Evolutionary conservation across 2,329 filamentous ascomycete genomes (phyloP).

Genomic region (Exophiala aquamarina): DNA sequence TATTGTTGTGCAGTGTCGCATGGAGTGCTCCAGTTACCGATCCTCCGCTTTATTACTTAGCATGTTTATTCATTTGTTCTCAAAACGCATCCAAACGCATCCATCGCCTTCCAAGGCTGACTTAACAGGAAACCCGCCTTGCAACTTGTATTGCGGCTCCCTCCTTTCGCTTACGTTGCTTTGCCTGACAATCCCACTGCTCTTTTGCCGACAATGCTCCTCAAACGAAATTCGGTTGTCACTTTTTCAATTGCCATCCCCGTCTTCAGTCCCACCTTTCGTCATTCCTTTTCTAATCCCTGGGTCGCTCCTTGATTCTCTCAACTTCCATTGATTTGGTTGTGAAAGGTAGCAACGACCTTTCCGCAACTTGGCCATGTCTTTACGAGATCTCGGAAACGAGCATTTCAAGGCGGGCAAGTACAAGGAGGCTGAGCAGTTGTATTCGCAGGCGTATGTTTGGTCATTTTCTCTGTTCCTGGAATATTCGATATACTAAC

Average conservation of each 20-base stretch:
- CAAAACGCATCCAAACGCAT: slow-evolving; percentile 18
- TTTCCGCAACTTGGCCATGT: too few species aligned
- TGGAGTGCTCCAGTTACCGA: too few species aligned
- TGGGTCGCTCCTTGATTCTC: too few species aligned
- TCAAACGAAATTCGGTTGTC: not conserved
- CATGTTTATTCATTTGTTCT: too few species aligned
- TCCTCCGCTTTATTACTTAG: not conserved
- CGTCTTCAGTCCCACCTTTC: too few species aligned
- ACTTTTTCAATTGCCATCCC: not conserved
- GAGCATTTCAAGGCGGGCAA: slow-evolving; percentile 46
- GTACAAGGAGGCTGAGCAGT: slow-evolving; percentile 46
- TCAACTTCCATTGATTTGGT: too few species aligned
- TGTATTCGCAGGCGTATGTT: slow-evolving; percentile 47
- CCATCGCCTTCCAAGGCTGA: slow-evolving; percentile 24
- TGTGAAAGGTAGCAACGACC: too few species aligned
- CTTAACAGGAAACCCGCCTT: slow-evolving; percentile 4
- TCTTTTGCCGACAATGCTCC: not conserved
- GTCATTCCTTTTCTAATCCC: too few species aligned
- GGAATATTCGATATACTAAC: not conserved
- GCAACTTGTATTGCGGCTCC: too few species aligned
- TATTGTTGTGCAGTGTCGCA: too few species aligned
- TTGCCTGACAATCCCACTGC: too few species aligned
- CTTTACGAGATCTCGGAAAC: slow-evolving; percentile 40
- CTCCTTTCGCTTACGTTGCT: too few species aligned
- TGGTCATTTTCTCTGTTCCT: not conserved